These are phyloP conservation scores for Theileria orientalis DNA, from an alignment of 169 alveolate species.

Conservation along the genomic window DNA sequence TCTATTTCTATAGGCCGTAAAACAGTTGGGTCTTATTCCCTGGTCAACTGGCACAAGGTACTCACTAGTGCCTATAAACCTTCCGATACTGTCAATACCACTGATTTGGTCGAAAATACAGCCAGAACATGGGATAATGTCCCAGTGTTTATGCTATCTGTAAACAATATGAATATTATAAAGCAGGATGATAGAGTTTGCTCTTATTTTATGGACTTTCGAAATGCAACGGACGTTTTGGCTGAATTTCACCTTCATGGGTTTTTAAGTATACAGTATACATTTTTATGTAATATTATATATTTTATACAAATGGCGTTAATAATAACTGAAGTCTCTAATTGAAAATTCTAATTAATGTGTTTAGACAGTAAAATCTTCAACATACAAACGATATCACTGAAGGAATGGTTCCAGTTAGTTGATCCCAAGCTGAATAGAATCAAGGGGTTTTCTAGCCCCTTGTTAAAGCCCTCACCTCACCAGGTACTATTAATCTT, in stretches of 20 bases:
- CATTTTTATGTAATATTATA: too few relatives aligned
- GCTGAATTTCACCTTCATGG: neutral
- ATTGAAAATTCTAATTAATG: neutral
- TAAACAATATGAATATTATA: too few relatives aligned
- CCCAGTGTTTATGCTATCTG: too few relatives aligned
- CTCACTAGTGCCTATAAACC: too few relatives aligned
- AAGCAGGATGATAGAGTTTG: neutral
- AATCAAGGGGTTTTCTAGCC: neutral
- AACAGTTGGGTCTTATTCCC: too few relatives aligned
- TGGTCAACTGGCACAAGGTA: too few relatives aligned
- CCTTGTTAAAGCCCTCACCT: neutral
- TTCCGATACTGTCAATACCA: too few relatives aligned
- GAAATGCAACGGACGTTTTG: conserved; percentile 42
- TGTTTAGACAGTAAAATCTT: neutral
- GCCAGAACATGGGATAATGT: too few relatives aligned
- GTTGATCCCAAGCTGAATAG: conserved; percentile 33
- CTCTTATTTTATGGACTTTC: conserved; percentile 35
- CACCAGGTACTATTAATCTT: neutral
- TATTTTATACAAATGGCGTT: too few relatives aligned
- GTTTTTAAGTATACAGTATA: neutral
- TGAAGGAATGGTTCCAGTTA: conserved; percentile 42
- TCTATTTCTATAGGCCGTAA: too few relatives aligned
- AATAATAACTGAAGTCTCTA: too few relatives aligned
- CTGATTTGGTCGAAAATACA: too few relatives aligned
- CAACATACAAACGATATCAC: conserved; percentile 10